Base-by-base conservation (phyloP, 495 filamentous ascomycete genomes). In the Hyaloscypha finlandica region DNA sequence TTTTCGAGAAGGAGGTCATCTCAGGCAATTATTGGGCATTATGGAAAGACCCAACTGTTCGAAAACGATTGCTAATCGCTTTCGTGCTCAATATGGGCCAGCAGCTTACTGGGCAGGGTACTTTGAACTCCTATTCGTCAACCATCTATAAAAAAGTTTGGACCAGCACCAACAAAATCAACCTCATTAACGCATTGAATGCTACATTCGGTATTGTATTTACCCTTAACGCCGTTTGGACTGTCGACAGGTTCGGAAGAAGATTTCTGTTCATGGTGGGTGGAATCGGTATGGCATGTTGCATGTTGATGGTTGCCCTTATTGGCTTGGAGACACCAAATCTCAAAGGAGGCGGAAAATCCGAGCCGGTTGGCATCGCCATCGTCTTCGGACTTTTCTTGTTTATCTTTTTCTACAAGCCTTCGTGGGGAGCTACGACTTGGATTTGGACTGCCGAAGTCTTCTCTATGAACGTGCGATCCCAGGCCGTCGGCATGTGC, bases 121-220 rank as follows among this genome's bases (percentile, higher is more conserved):
- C 69, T 12, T 77, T 89, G 45, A 89, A 89, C 79, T 78, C 80
- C 9, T 89, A 89, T 77, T 86, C 83, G 16, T 85, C 85, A 53
- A 83, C 83, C 65, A 85, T 89, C 61, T 89, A 88, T 75, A 78
- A 88, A 75, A 85, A 86, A 72, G 81, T 89, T n/a, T 89, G 85
- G 73, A 77, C 75, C 16, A 80, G 76, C 61, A 81, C 68, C 9
- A 12, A 54, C 22, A 68, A 52, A 9, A 69, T 68, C 53, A 54
- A 56, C 19, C 51, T 68, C 51, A 85, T 86, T 74, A 86, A 87
- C 79, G 90, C 90, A 3, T 81, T 92, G 8, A 93, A 92, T 1
- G 91, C 90, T 33, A 90, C 93, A 1, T 89, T 90, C 54, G 90
- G 90, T 56, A 89, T 94, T 67, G 84, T 89, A 69, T 90, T 93